Base-by-base conservation (phyloP, 495 filamentous ascomycete genomes). In the Neurospora sp. region DNA sequence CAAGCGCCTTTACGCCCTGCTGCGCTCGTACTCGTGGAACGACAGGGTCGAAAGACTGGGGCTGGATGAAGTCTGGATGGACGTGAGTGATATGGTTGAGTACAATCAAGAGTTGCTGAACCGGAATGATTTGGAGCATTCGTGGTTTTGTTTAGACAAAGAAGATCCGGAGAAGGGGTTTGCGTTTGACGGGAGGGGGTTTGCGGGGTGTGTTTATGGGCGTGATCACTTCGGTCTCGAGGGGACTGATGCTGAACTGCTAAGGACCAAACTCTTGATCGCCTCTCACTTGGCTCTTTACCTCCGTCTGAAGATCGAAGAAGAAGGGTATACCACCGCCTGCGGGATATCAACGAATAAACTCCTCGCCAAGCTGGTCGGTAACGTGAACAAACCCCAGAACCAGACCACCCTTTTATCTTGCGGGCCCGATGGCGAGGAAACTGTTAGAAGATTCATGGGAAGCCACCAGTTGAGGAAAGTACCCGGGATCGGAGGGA, bases 271-370 rank as follows among this genome's bases (percentile, higher is more conserved):
- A 39, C 84, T 94, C 35, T 79, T 90, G 14, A 78, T 94, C 27
- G 92, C 87, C 1, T 92, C 92, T 17, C 93, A 97, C 80, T 82
- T 98, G 42, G 91, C 92, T 3, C 80, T 83, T 9, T 86, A 93
- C 79, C 81, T 98, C 22, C 89, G 94, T 31, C 79, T 85, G 39
- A 86, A 86, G 73, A 85, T 98, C 8, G 92, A 96, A 70, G 83
- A 90, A 59, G 84, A 92, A n/a, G 93, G 93, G 4, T 97, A 94
- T 80, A 96, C 93, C 7, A 89, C 90, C 44, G 92, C 94, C 1
- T 93, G 92, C n/a, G 95, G 95, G 10, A 89, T 97, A 3, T 90
- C 93, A 3, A 97, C 93, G 5, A 93, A 89, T 68, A 97, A 97
- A 79, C 77, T 94, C 3, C 84, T 95, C 38, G 89, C 92, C 40